A percentile compares a stretch with the other conserved stretches of the same genome.
Conservation (phyloP, 768 basidiomycete genomes). For the Agrocybe praecox region DNA sequence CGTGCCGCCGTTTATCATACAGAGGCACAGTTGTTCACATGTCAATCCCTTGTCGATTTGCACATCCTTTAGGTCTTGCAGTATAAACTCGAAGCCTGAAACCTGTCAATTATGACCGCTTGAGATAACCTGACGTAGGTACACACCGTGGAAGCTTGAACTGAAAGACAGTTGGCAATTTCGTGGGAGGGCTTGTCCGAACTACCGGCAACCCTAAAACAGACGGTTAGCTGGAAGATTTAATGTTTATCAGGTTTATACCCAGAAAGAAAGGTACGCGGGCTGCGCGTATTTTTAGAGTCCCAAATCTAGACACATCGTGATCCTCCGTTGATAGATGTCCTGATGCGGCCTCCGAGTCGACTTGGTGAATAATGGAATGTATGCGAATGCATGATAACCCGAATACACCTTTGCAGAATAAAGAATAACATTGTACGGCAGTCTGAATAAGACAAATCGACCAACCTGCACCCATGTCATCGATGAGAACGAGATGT, state of each 20-base stretch:
- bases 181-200: neutral
- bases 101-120: neutral
- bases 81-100: neutral
- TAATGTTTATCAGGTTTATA: neutral
- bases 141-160: neutral
- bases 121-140: neutral
- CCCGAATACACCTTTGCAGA: too few species aligned
- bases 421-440: too few species aligned
- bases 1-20: conserved; percentile 15
- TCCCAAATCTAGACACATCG: neutral
- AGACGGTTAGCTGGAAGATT: neutral
- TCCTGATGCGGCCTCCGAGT: neutral
- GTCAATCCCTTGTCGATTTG: conserved; percentile 7
- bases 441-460: too few species aligned
- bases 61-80: neutral
- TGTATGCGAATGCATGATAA: neutral
- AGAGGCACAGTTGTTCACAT: conserved; percentile 7
- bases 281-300: neutral
- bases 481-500: too few species aligned
- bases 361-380: neutral
- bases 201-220: neutral
- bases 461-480: too few species aligned
- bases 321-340: neutral
- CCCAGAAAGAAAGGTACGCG: neutral
- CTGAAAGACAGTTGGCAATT: neutral